These are phyloP conservation scores for Cryptosporidium felis DNA, from an alignment of 169 alveolate genomes.

Conservation along the genomic window DNA sequence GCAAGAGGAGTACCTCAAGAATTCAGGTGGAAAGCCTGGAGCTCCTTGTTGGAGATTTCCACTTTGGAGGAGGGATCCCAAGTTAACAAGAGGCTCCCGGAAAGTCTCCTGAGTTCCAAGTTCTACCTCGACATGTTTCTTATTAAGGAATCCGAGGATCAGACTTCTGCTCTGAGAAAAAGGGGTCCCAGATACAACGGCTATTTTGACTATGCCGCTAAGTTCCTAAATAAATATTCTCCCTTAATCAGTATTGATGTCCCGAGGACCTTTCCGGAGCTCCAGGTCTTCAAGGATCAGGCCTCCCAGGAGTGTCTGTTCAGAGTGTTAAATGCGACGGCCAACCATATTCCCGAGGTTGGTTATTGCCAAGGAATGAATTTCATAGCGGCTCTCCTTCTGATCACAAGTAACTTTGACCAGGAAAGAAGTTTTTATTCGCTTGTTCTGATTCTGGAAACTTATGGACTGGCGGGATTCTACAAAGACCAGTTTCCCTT, in stretches of 20 bases:
- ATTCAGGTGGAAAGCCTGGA: slow-evolving; percentile 77
- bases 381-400: slow-evolving; percentile 85
- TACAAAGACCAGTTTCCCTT: slow-evolving; percentile 79
- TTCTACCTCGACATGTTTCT: slow-evolving; percentile 20
- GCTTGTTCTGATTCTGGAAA: slow-evolving; percentile 79
- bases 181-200: background rate
- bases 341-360: slow-evolving; percentile 81
- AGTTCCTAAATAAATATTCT: slow-evolving; percentile 52
- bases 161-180: background rate
- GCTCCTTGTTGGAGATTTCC: slow-evolving; percentile 1
- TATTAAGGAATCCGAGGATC: background rate
- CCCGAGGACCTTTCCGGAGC: slow-evolving; percentile 78
- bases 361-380: slow-evolving; percentile 92
- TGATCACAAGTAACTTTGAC: slow-evolving; percentile 79
- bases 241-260: slow-evolving; percentile 76
- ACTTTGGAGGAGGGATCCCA: background rate
- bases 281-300: slow-evolving; percentile 74
- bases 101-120: background rate
- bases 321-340: slow-evolving; percentile 82
- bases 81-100: background rate
- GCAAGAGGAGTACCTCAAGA: slow-evolving; percentile 79
- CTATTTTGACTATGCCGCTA: slow-evolving; percentile 64
- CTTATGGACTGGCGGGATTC: slow-evolving; percentile 77
- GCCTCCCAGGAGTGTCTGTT: slow-evolving; percentile 78
- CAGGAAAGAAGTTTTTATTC: slow-evolving; percentile 79